Base-by-base conservation (phyloP, 1,139 yeast species). In the Geotrichum carabidarum region DNA sequence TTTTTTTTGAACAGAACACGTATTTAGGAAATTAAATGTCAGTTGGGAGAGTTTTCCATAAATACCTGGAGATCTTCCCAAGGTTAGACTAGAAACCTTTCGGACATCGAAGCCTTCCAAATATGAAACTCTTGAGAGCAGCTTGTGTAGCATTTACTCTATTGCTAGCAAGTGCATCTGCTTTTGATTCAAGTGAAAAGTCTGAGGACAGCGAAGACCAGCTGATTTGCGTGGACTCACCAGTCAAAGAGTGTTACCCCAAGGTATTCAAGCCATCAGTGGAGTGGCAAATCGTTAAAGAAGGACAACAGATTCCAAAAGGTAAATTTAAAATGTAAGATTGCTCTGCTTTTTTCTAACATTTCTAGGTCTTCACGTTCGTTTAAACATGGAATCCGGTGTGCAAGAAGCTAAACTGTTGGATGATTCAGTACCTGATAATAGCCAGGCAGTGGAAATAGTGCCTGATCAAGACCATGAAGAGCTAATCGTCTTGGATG, bases 201-300 rank as follows among this genome's bases (percentile, higher is more conserved):
- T 18, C 8, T 9, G 17, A 42, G 11, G 12, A 17, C 12, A 17
- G n/a, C 5, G 32, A 42, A 17, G 18, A 35, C 6, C 59, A 53
- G 38, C 14, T 57, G 48, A 55, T 59, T 42, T 59, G 62, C 38
- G 58, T 32, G 56, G 56, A 30, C 43, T 50, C 32, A 50, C 40
- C 60, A 85, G 94, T 64, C 11, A 43, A 48, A 27, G 42, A 48
- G 22, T 54, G 57, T 15, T 54, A 54, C 37, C 55, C 86, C 84
- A 71, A 71, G 54, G 62, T 79, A 1, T 86, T 88, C 63, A 78
- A 68, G 42, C 85, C 96, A 0, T 70, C 82, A 0, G 59, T 66
- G 1, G 79, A 84, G 62, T 90, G 96, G 95, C 83, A 84, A 72
- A 65, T 65, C 1, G 79, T 90, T 8, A 77, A 73, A 66, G 82